Evolutionary conservation across 1,139 yeast genomes (phyloP).

Genomic region (Scheffersomyces titani): DNA sequence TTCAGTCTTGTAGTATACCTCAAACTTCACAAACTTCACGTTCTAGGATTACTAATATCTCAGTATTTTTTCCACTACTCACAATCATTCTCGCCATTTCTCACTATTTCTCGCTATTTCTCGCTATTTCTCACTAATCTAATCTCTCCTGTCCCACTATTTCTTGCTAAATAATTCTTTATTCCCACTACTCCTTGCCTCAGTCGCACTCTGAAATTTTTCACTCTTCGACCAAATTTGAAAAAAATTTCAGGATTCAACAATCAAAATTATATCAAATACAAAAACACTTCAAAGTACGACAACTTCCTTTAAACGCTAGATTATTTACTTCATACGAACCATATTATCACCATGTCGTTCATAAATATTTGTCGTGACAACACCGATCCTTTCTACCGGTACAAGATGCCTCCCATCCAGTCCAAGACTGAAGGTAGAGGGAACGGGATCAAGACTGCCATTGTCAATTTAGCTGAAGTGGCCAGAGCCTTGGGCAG

Average conservation of each 20-base stretch:
- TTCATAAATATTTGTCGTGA: conserved; percentile 94
- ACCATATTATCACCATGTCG: conserved; percentile 55
- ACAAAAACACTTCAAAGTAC: background rate
- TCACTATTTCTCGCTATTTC: background rate
- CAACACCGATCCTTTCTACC: conserved; percentile 96
- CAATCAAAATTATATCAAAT: background rate
- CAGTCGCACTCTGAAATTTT: background rate
- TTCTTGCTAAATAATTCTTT: background rate
- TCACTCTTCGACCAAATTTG: background rate
- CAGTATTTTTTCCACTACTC: too few species aligned
- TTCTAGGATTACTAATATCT: background rate
- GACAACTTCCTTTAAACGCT: background rate
- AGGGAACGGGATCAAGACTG: conserved; percentile 99
- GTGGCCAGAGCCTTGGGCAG: conserved; percentile 94
- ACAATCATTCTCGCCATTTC: too few species aligned
- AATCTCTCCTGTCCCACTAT: background rate
- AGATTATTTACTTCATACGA: background rate
- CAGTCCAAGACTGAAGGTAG: conserved; percentile 98
- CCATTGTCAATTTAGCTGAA: conserved; percentile 84
- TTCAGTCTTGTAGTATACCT: too few species aligned
- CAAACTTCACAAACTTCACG: background rate
- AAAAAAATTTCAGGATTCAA: background rate
- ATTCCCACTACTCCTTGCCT: background rate
- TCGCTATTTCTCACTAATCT: background rate
- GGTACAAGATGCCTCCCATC: conserved; percentile 98